Evolutionary conservation across 2,329 filamentous ascomycete species (phyloP).

Genomic region (Stenocarpella maydis): DNA sequence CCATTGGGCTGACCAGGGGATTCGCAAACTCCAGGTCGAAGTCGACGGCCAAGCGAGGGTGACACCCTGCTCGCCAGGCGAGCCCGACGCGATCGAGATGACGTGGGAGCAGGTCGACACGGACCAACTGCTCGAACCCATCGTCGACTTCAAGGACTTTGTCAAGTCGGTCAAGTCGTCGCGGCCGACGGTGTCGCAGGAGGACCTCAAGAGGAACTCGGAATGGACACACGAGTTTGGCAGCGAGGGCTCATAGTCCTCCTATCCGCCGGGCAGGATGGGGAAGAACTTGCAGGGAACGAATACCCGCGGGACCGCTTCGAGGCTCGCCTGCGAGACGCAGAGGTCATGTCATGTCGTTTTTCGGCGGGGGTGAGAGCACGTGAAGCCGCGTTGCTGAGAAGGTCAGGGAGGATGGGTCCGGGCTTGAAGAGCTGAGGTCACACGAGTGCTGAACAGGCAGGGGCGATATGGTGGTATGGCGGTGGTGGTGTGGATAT

Average conservation of each 20-base stretch:
- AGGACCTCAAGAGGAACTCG: constrained; percentile 83
- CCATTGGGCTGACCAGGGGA: constrained; percentile 30
- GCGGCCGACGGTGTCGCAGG: constrained; percentile 87
- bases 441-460: not conserved
- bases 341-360: no score
- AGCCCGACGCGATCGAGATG: constrained; percentile 88
- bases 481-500: constrained; percentile 27
- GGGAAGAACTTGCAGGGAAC: no score
- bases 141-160: constrained; percentile 90
- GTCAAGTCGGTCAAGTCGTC: constrained; percentile 89
- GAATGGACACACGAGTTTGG: constrained; percentile 98
- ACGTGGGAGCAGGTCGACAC: constrained; percentile 88
- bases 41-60: constrained; percentile 73
- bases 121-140: constrained; percentile 85
- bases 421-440: no score
- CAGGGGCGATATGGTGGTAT: not conserved
- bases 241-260: constrained; percentile 74
- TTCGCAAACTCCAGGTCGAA: constrained; percentile 63
- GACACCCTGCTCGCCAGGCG: constrained; percentile 94
- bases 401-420: no score
- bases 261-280: not conserved
- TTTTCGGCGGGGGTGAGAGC: not conserved
- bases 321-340: not conserved
- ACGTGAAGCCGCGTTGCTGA: not conserved
- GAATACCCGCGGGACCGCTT: not conserved